Percentiles rank a stretch among this genome's conserved stretches.
Conservation (phyloP, 257 asterid genomes). For the Echites panduratus region DNA sequence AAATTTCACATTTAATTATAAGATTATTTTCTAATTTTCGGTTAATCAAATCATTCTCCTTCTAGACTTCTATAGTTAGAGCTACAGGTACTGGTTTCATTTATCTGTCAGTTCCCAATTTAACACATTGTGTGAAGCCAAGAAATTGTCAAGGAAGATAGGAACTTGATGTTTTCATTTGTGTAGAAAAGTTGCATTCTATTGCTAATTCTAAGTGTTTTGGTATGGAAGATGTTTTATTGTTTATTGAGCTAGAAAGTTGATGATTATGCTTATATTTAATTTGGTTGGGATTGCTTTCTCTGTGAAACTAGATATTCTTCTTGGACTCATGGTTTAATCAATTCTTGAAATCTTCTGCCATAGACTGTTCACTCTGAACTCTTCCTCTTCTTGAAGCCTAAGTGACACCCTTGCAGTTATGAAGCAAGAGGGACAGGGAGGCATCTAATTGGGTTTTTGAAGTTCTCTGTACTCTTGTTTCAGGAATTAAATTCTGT, state of each 20-base stretch:
- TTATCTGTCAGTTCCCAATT: neutral
- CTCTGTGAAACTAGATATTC: neutral
- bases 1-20: too few relatives aligned
- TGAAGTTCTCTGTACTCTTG: neutral
- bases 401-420: too few relatives aligned
- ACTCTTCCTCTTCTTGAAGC: too few relatives aligned
- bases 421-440: neutral
- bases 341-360: too few relatives aligned
- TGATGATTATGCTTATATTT: neutral
- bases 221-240: neutral
- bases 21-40: too few relatives aligned
- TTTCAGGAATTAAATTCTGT: neutral
- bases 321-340: too few relatives aligned
- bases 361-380: too few relatives aligned
- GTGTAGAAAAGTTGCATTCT: neutral
- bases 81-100: neutral
- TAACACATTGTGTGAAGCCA: too few relatives aligned
- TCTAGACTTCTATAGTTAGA: neutral
- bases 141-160: too few relatives aligned
- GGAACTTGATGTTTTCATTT: neutral
- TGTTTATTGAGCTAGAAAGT: neutral
- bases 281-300: too few relatives aligned
- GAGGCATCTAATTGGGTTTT: slow-evolving; percentile 9
- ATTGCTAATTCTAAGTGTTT: neutral
- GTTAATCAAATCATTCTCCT: too few relatives aligned